These are phyloP conservation scores for Trametes polyzona DNA, from an alignment of 1,284 basidiomycete species.

Conservation along the genomic window DNA sequence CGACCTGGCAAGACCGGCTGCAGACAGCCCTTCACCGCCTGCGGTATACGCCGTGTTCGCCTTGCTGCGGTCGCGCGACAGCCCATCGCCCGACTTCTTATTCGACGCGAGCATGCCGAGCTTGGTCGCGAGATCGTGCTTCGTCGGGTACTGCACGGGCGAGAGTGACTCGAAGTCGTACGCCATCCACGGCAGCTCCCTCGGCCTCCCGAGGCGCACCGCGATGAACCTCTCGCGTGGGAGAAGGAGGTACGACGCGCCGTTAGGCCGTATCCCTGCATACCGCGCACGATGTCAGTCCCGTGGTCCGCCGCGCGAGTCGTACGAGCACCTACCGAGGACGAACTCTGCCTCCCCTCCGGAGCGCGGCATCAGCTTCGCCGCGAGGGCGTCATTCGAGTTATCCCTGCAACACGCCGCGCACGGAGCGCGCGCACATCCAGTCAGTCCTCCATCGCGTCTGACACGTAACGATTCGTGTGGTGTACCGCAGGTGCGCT, in stretches of 20 bases:
- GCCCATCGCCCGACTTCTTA: slow-evolving; percentile 28
- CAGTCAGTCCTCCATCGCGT: background rate
- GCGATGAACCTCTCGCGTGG: slow-evolving; percentile 19
- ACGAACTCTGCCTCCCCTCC: slow-evolving; percentile 20
- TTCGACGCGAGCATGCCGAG: slow-evolving; percentile 29
- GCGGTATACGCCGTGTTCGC: slow-evolving; percentile 36
- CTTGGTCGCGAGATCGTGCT: slow-evolving; percentile 32
- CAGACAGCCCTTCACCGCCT: slow-evolving; percentile 14
- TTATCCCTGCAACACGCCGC: slow-evolving; percentile 9
- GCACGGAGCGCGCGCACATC: background rate
- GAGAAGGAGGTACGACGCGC: slow-evolving; percentile 40
- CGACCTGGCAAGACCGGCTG: slow-evolving; percentile 28
- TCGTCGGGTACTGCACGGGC: slow-evolving; percentile 35
- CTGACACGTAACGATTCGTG: no score
- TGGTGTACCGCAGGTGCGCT: slow-evolving; percentile 31
- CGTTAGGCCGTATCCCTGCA: slow-evolving; percentile 36
- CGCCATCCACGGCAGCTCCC: slow-evolving; percentile 8
- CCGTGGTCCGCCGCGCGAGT: no score
- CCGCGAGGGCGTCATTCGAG: slow-evolving; percentile 18
- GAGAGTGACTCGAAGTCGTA: slow-evolving; percentile 38
- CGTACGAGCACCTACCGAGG: slow-evolving; percentile 18
- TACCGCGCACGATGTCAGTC: background rate
- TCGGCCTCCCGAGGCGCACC: slow-evolving; percentile 9
- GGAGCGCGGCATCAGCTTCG: slow-evolving; percentile 6
- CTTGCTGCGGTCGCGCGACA: slow-evolving; percentile 31